Conservation (phyloP, 139 green algal genomes). For the Haematococcus sp. region DNA sequence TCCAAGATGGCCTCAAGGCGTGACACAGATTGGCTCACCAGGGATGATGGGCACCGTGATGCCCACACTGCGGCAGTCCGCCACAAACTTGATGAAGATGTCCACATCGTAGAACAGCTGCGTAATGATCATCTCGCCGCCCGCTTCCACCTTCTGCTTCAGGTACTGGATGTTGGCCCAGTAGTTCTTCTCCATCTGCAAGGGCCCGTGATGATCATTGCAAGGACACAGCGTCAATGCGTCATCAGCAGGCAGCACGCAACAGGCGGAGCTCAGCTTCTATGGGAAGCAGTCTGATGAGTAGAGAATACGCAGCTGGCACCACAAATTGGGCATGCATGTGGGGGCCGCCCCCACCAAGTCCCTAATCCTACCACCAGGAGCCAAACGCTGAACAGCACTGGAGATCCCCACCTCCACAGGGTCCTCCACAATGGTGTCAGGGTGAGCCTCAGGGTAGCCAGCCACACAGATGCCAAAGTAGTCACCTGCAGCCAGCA, state of each 20-base stretch:
- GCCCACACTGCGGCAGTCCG: slow-evolving; percentile 66
- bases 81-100: slow-evolving; percentile 80
- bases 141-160: slow-evolving; percentile 95
- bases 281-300: no score
- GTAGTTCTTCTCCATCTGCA: slow-evolving; percentile 75
- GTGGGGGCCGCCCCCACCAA: no score
- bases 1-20: no score
- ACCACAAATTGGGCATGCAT: no score
- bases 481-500: slow-evolving; percentile 78
- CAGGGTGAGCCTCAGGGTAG: slow-evolving; percentile 96
- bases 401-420: no score
- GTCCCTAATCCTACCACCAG: no score
- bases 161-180: slow-evolving; percentile 87
- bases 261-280: neutral
- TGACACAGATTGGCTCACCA: no score
- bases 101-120: slow-evolving; percentile 95
- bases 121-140: slow-evolving; percentile 91
- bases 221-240: no score
- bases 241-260: no score
- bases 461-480: slow-evolving; percentile 94
- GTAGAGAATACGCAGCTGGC: no score
- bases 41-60: slow-evolving; percentile 92
- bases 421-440: slow-evolving; percentile 83
- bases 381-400: no score
- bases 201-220: neutral